Evolutionary conservation across 2,329 filamentous ascomycete genomes (phyloP).

Genomic region (Monosporascus sp.): DNA sequence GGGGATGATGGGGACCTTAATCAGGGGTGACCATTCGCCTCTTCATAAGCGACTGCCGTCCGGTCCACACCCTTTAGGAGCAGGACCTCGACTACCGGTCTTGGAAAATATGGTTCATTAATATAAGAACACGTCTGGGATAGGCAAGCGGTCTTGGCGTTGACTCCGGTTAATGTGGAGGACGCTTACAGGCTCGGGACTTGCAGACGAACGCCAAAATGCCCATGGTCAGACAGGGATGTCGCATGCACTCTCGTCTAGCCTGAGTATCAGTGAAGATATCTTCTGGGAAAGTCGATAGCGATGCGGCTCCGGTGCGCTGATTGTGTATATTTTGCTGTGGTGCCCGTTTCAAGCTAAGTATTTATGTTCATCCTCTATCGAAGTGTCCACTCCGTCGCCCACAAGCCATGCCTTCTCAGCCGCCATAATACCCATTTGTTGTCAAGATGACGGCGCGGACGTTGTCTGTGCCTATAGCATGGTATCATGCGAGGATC

Average conservation of each 20-base stretch:
- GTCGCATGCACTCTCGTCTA: neutral
- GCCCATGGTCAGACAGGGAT: constrained; percentile 1
- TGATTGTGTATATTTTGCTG: too few species aligned
- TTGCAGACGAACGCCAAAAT: constrained; percentile 7
- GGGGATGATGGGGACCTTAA: constrained; percentile 8
- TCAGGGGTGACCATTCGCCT: constrained; percentile 2
- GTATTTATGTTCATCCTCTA: too few species aligned
- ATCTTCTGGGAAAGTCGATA: neutral
- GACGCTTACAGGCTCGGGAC: constrained; percentile 18
- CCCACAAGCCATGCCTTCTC: too few species aligned
- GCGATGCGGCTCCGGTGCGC: neutral
- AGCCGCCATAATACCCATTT: too few species aligned
- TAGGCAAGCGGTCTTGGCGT: constrained; percentile 17
- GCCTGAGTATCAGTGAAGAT: neutral
- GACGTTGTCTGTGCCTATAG: too few species aligned
- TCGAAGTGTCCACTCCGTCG: too few species aligned
- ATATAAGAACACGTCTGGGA: constrained; percentile 20
- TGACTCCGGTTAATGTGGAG: constrained; percentile 26
- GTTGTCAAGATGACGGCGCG: too few species aligned
- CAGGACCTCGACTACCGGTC: constrained; percentile 10
- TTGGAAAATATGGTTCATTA: constrained; percentile 19
- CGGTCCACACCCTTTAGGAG: constrained; percentile 6
- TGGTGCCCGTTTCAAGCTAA: too few species aligned
- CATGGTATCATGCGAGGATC: too few species aligned
- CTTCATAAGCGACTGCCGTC: constrained; percentile 15